A percentile compares a stretch with the other conserved stretches of the same genome.
Evolutionary conservation across 345 rosid genomes (phyloP).

Genomic region (Microthlaspi erraticum): DNA sequence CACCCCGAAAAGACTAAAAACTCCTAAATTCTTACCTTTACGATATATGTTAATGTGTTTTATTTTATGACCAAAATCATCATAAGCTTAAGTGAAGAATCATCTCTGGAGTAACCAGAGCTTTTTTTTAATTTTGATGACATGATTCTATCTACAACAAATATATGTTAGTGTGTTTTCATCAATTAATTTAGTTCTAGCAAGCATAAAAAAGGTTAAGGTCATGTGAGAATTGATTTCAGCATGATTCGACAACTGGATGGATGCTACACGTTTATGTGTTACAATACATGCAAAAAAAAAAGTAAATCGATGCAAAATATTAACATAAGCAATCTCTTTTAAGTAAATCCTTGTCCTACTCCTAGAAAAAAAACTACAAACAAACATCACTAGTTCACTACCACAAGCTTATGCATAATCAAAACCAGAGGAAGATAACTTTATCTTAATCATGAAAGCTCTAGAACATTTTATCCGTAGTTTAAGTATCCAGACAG

Average conservation of each 20-base stretch:
- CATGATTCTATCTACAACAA: too few relatives aligned
- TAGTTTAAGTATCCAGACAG: too few relatives aligned
- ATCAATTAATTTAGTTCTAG: not conserved
- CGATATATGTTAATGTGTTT: too few relatives aligned
- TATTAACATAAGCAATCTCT: not conserved
- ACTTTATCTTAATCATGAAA: too few relatives aligned
- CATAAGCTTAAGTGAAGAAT: too few relatives aligned
- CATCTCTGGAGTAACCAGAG: too few relatives aligned
- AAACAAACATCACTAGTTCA: not conserved
- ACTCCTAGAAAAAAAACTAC: constrained; percentile 7
- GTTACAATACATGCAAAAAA: constrained; percentile 29
- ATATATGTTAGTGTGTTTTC: too few relatives aligned
- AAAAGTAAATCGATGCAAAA: not conserved
- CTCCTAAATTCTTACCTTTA: too few relatives aligned
- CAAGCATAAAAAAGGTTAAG: constrained; percentile 4
- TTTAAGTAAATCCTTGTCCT: not conserved
- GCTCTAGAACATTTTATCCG: too few relatives aligned
- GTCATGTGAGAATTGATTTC: not conserved
- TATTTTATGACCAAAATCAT: too few relatives aligned
- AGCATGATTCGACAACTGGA: not conserved
- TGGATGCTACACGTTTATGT: constrained; percentile 1
- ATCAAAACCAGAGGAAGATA: not conserved
- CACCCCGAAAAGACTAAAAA: too few relatives aligned
- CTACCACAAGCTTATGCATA: not conserved
- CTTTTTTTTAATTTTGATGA: too few relatives aligned